Evolutionary conservation across 202 grass and related monocot genomes (phyloP).

Genomic region (Cymbopogon flexuosus): DNA sequence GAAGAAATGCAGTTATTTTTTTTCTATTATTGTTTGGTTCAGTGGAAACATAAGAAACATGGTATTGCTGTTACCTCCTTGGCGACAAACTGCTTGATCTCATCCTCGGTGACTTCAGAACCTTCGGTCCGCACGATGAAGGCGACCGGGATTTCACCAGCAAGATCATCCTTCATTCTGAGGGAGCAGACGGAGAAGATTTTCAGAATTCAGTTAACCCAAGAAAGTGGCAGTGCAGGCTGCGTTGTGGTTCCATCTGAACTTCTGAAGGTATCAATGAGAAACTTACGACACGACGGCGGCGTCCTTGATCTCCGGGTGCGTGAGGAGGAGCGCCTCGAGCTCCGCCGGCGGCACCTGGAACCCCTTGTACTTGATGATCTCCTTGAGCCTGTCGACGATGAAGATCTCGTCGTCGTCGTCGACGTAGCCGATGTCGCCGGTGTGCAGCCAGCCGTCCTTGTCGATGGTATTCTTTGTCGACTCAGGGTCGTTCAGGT

Average conservation of each 20-base stretch:
- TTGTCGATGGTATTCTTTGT: conserved; percentile 60
- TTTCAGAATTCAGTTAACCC: not conserved
- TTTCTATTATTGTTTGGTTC: not conserved
- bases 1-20: not conserved
- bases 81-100: conserved; percentile 78
- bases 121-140: conserved; percentile 72
- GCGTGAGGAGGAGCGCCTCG: conserved; percentile 56
- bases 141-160: conserved; percentile 84
- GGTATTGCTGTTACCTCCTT: conserved; percentile 54
- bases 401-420: conserved; percentile 66
- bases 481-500: conserved; percentile 57
- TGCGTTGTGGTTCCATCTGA: not conserved
- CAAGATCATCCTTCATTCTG: conserved; percentile 81
- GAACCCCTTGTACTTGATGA: conserved; percentile 69
- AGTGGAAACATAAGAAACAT: not conserved
- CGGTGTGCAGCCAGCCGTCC: conserved; percentile 70
- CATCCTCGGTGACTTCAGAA: conserved; percentile 68
- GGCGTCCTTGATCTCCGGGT: conserved; percentile 60
- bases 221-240: not conserved
- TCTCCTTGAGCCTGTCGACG: conserved; percentile 68
- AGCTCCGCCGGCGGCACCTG: conserved; percentile 64
- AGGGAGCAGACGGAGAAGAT: not conserved
- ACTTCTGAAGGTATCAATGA: not conserved
- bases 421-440: conserved; percentile 58
- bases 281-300: conserved; percentile 72